Conservation (phyloP, 768 basidiomycete species). For the Lentinula sp. region DNA sequence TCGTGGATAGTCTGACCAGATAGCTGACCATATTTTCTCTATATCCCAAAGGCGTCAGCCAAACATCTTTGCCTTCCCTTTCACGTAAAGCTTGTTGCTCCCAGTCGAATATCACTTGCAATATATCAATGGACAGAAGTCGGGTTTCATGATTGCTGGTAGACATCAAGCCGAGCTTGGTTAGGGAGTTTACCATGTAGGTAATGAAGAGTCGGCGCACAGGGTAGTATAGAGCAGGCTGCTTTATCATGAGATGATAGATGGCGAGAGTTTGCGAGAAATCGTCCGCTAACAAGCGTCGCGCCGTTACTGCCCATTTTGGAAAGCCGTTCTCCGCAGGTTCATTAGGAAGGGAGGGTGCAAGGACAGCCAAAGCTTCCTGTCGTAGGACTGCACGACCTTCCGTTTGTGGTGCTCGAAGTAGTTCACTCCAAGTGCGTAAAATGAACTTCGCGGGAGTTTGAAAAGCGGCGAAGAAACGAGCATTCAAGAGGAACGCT, state of each 20-base stretch:
- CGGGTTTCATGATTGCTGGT: conserved; percentile 74
- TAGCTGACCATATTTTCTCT: conserved; percentile 94
- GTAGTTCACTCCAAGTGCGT: conserved; percentile 84
- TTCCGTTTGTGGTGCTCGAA: conserved; percentile 69
- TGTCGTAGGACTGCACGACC: conserved; percentile 78
- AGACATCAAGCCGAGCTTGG: conserved; percentile 78
- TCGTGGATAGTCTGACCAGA: conserved; percentile 84
- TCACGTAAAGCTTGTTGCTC: conserved; percentile 57
- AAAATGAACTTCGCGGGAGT: conserved; percentile 89
- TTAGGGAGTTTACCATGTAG: conserved; percentile 86
- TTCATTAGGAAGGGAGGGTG: conserved; percentile 71
- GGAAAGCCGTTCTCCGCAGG: conserved; percentile 52
- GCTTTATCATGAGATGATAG: conserved; percentile 89
- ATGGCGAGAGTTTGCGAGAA: conserved; percentile 68
- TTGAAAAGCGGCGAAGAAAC: conserved; percentile 86
- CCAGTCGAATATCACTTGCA: conserved; percentile 93
- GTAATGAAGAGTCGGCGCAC: conserved; percentile 90
- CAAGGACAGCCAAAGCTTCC: conserved; percentile 79
- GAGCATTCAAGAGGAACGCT: conserved; percentile 83
- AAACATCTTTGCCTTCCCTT: conserved; percentile 28
- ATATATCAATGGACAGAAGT: conserved; percentile 81
- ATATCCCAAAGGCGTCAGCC: conserved; percentile 74
- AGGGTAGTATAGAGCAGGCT: conserved; percentile 87
- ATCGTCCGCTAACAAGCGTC: conserved; percentile 85
- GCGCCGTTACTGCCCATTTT: conserved; percentile 83